phyloP scores from a whole-genome alignment of 306 rosid species.

The Vicia faba region DNA sequence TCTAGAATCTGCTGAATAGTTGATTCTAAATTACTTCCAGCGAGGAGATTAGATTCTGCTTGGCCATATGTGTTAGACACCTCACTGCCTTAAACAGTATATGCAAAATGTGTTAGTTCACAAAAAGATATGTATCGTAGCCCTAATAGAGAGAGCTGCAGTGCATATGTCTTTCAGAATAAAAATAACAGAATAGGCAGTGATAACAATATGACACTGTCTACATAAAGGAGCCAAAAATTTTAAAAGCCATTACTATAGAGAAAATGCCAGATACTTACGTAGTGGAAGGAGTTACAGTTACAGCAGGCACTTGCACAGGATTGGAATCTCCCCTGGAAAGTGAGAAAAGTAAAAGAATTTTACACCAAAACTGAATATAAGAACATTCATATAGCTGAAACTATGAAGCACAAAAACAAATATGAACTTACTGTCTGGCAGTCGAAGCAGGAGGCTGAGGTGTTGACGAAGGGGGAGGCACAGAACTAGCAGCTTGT shows the following conservation, averaged over 20 bases:
- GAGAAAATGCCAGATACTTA: conserved; percentile 39
- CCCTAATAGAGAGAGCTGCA: background rate
- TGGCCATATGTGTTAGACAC: conserved; percentile 57
- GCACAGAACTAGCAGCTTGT: conserved; percentile 42
- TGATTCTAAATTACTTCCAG: conserved; percentile 66
- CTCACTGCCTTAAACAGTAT: conserved; percentile 48
- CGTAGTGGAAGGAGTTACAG: conserved; percentile 52
- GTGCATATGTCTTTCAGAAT: background rate
- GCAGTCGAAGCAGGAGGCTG: conserved; percentile 47
- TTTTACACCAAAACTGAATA: conserved; percentile 11
- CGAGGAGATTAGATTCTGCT: conserved; percentile 69
- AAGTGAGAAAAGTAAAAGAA: conserved; percentile 2
- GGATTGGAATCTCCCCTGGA: conserved; percentile 49
- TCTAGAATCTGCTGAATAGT: conserved; percentile 69
- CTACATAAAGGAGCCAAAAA: conserved; percentile 5
- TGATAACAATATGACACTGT: conserved; percentile 8
- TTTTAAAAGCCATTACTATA: background rate
- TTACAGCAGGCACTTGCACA: conserved; percentile 46
- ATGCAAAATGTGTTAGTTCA: conserved; percentile 31
- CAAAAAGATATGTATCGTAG: conserved; percentile 5
- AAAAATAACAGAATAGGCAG: conserved; percentile 7
- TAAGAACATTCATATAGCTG: background rate
- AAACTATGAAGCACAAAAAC: conserved; percentile 18
- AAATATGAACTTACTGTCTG: conserved; percentile 56
- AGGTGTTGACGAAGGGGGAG: conserved; percentile 43